Base-by-base conservation (phyloP, 495 filamentous ascomycete species). In the Tuber indicum region DNA sequence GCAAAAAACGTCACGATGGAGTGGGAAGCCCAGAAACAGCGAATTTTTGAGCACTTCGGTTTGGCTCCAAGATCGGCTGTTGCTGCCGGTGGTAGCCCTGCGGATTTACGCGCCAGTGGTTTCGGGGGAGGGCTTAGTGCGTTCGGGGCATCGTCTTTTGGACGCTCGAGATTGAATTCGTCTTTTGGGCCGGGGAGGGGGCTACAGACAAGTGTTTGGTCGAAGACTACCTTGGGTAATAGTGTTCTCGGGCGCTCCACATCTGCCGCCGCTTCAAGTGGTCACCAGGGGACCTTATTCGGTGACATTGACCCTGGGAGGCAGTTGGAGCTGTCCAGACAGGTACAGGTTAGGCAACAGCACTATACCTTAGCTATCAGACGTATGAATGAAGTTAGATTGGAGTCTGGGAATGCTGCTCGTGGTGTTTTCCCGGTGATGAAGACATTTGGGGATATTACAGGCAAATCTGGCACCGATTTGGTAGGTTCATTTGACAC, bases 11-110 rank as follows among this genome's bases (percentile, higher is more conserved):
- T 98, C 10, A 93, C 93, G 12, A 91, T 96, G 87, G 93, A 98
- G 84, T 98, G 95, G 95, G 94, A 98, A 75, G 90, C 91, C 9
- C 96, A 98, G 85, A 91, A 94, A 52, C 92, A 91, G 83, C 90
- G 90, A 74, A 97, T 98, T 73, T 97, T 97, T 83, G 90, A 97
- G 81, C 96, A 99, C 83, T 98, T 99, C 84, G 96, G 96, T 12
- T 91, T 99, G 62, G 91, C 88, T 76, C 87, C 90, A 12, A 89
- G 87, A 78, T 66, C 71, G 7, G 23, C 81, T 39, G 49, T 73
- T n/a, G 74, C 78, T 10, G 88, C 91, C 69, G 86, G 87, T 14
- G 72, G 83, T 43, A 79, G 85, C 73, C 82, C 83, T 74, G 79
- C 85, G 76, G 86, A 87, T 47, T 62, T 87, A 46, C 86, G 85